Evolutionary conservation across 805 yeast species (phyloP), one percentile per base, ranked within the genome.

Genomic region (Ogataea glucozyma): DNA sequence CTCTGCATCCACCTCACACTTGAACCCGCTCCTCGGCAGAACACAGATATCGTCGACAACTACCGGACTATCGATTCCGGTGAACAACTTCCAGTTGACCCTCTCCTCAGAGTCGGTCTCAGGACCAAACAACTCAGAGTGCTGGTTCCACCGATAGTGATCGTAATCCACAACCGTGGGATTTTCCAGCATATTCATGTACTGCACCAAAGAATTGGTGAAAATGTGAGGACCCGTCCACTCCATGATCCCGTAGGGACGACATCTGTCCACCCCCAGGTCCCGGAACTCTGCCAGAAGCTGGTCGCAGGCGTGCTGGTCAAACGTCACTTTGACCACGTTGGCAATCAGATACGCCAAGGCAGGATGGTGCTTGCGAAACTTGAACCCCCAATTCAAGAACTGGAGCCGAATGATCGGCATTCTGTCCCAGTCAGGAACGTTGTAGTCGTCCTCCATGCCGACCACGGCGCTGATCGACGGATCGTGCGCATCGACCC

Each of bases 161-260:
- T 43, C 38, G 29, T 38, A 38, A 26, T 52, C 53, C n/a, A 33
- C 37, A 7, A 53, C 30, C 12, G 18, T 21, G 11, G 44, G 40
- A 23, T 32, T 34, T 30, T 23, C 12, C 17, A 31, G 38, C n/a
- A 14, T 19, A 56, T 77, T 78, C 53, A 78, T 55, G 54, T 74
- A 75, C 9, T 58, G 57, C 56, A 75, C 64, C 4, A 76, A 53
- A 1, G 67, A 64, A 43, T 74, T 76, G 1, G 83, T 75, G 67
- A 77, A 77, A 17, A 66, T 52, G 2, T 75, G 80, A 12, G 75
- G 67, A 0, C 83, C 83, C 1, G 82, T 76, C 75, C 81, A 73
- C 43, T 64, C 66, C 43, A 73, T 64, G 31, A 76, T 44, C 23
- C 48, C 69, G 45, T 71, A 71, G 9, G 75, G 56, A 51, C 14